Evolutionary conservation across 768 basidiomycete genomes (phyloP), one percentile per base, ranked within the genome.

Genomic region (Pluteus cervinus): DNA sequence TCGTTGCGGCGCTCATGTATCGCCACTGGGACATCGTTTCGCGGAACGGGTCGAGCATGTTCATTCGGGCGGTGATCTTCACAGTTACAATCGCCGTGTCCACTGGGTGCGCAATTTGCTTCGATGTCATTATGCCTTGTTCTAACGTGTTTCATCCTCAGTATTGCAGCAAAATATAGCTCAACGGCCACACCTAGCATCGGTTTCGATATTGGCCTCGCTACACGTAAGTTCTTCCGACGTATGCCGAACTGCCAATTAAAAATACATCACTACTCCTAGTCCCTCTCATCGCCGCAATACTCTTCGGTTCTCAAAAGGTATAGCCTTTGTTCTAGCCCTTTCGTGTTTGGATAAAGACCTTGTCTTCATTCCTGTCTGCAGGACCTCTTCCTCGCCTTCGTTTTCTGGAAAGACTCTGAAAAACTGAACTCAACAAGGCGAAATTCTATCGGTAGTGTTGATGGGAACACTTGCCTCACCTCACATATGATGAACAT

Each of bases 221-320:
- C 52, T 20, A 41, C 41, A 24, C 48, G 60, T 60, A 25, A 30
- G 51, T 39, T 15, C 14, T 11, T 12, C n/a, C 7, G 10, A n/a
- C 23, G 16, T 22, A 21, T 24, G 17, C 26, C 30, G 16, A 12
- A 10, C 9, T 17, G 17, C 24, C 12, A 33, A 26, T 36, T 12
- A 22, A 24, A 11, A 20, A 44, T 9, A 20, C 35, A 16, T 21
- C 22, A 14, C 16, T 29, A 7, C 6, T 33, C 7, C 16, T 26
- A 60, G 60, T 57, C 15, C 55, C 60, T 15, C 41, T 47, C 15
- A 42, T 43, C 24, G 49, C 54, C 2, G 55, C 54, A 2, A 35
- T 58, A 10, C 54, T 56, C 24, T 59, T 61, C 20, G 57, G 60
- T 4, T 54, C 51, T 24, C 57, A 61, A 41, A 46, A 35, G 36